phyloP scores from a whole-genome alignment of 495 filamentous ascomycete species.

The Elasticomyces elasticus region DNA sequence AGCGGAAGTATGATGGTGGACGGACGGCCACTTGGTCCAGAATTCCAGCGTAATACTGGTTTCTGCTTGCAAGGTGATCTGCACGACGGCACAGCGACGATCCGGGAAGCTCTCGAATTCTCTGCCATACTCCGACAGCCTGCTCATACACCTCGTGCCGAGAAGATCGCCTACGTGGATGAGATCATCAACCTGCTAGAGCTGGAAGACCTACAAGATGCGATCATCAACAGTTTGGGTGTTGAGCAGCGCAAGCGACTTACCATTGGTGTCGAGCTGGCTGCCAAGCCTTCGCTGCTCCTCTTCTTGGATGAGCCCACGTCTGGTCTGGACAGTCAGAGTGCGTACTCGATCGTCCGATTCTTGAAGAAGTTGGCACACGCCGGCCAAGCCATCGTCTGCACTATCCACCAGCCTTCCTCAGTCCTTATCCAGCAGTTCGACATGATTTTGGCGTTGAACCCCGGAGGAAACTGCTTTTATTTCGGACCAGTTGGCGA shows the following conservation, averaged over 20 bases:
- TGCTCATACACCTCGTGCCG: constrained; percentile 34
- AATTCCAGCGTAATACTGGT: constrained; percentile 74
- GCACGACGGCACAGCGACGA: constrained; percentile 57
- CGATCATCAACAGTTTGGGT: constrained; percentile 41
- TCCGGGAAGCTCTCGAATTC: constrained; percentile 58
- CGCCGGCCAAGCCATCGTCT: constrained; percentile 65
- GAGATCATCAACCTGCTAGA: constrained; percentile 35
- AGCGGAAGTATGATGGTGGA: constrained; percentile 50
- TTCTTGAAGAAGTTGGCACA: constrained; percentile 76
- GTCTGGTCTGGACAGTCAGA: constrained; percentile 75
- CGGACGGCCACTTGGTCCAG: constrained; percentile 52
- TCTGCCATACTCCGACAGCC: constrained; percentile 56
- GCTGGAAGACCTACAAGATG: constrained; percentile 33
- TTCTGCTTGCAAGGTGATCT: constrained; percentile 85
- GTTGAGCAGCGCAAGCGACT: constrained; percentile 64
- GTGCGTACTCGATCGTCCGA: constrained; percentile 69
- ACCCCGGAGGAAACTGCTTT: constrained; percentile 60
- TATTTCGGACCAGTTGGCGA: constrained; percentile 66
- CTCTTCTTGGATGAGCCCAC: constrained; percentile 79
- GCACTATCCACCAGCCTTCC: constrained; percentile 74
- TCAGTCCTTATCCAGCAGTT: constrained; percentile 65
- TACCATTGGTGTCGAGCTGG: constrained; percentile 88
- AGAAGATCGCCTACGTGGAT: constrained; percentile 37
- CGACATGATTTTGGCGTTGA: constrained; percentile 63
- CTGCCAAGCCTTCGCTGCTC: constrained; percentile 70